Evolutionary conservation across 331 rosid species (phyloP).

Genomic region (Rhamnella rubrinervis): DNA sequence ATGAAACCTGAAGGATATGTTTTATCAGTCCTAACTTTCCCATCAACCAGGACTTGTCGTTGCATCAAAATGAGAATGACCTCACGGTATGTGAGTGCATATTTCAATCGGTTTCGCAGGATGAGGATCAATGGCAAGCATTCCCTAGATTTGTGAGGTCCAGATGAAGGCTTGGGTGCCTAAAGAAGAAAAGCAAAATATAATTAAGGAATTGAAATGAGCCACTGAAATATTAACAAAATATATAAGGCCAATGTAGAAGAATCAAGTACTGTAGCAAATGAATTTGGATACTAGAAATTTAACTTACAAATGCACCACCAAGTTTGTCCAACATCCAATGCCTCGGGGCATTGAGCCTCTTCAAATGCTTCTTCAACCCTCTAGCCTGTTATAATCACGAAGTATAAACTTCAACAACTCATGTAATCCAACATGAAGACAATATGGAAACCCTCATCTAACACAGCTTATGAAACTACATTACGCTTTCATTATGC

Average conservation of each 20-base stretch:
- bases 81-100: slow-evolving; percentile 46
- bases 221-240: neutral
- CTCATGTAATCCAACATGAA: neutral
- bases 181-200: neutral
- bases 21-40: slow-evolving; percentile 48
- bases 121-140: slow-evolving; percentile 48
- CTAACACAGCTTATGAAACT: neutral
- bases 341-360: slow-evolving; percentile 42
- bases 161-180: slow-evolving; percentile 54
- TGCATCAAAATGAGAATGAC: slow-evolving; percentile 50
- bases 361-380: slow-evolving; percentile 40
- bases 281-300: neutral
- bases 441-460: neutral
- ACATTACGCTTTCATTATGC: too few species aligned
- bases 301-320: slow-evolving; percentile 33
- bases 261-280: neutral
- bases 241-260: neutral
- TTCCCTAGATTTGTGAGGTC: slow-evolving; percentile 51
- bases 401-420: neutral
- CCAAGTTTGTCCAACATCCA: slow-evolving; percentile 44
- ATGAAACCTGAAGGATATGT: slow-evolving; percentile 49
- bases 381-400: slow-evolving; percentile 30
- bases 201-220: neutral
- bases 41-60: slow-evolving; percentile 45
- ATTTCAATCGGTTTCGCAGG: slow-evolving; percentile 44